Evolutionary conservation across 2,329 filamentous ascomycete species (phyloP).

Genomic region (Monosporascus sp.): DNA sequence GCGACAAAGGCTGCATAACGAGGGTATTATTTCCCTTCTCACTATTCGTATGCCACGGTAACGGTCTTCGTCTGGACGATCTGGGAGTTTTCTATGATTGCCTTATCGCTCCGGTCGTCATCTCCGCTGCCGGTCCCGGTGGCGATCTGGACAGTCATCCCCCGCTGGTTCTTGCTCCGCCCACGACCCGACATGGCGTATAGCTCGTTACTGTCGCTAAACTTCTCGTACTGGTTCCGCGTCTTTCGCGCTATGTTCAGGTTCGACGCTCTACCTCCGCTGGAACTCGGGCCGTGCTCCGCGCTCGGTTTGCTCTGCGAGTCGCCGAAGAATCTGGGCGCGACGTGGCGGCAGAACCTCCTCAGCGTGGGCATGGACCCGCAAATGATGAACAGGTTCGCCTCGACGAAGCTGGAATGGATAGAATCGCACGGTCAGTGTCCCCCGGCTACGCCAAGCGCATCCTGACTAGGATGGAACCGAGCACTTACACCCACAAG

Average conservation of each 20-base stretch:
- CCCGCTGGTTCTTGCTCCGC: background rate
- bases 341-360: conserved; percentile 28
- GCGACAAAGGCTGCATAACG: no score
- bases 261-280: background rate
- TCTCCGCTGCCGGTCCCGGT: background rate
- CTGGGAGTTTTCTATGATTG: background rate
- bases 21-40: background rate
- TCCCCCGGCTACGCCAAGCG: background rate
- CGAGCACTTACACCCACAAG: conserved; percentile 11
- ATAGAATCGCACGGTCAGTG: background rate
- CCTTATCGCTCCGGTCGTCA: background rate
- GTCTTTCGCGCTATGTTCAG: background rate
- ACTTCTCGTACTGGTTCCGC: background rate
- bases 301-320: background rate
- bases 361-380: conserved; percentile 31
- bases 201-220: background rate
- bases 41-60: background rate
- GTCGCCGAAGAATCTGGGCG: conserved; percentile 20
- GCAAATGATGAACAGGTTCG: conserved; percentile 22
- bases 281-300: background rate
- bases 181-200: background rate
- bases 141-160: background rate
- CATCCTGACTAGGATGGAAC: background rate
- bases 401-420: conserved; percentile 21
- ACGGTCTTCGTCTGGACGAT: background rate